Conservation (phyloP, 169 alveolate genomes). For the Plasmodium sp. region DNA sequence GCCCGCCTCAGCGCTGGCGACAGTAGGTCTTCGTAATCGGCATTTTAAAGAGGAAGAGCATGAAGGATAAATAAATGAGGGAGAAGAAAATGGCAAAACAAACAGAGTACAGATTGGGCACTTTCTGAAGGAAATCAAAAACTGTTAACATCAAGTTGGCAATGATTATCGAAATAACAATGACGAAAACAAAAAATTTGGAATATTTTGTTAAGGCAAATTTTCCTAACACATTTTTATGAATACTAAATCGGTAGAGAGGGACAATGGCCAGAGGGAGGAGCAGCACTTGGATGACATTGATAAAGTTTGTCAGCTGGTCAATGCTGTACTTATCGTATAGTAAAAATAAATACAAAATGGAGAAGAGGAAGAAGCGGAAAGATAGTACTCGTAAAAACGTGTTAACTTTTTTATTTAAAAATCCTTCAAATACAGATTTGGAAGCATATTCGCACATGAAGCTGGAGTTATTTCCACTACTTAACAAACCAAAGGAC, state of each 20-base stretch:
- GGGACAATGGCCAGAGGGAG: conserved; percentile 70
- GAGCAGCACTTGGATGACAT: conserved; percentile 55
- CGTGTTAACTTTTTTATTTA: conserved; percentile 53
- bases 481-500: conserved; percentile 74
- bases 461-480: conserved; percentile 73
- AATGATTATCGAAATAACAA: conserved; percentile 50
- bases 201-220: conserved; percentile 23
- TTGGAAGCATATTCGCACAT: conserved; percentile 76
- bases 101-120: not conserved
- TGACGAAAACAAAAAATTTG: conserved; percentile 26
- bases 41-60: conserved; percentile 11
- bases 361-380: conserved; percentile 44
- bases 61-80: conserved; percentile 18
- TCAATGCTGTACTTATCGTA: conserved; percentile 68
- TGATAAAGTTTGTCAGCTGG: conserved; percentile 60
- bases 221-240: conserved; percentile 68
- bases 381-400: conserved; percentile 45
- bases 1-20: not conserved
- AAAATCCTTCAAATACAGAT: conserved; percentile 63
- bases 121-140: conserved; percentile 31
- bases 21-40: conserved; percentile 54
- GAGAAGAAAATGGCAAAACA: not conserved
- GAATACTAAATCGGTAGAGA: conserved; percentile 51
- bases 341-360: conserved; percentile 29
- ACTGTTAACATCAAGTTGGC: conserved; percentile 29